Evolutionary conservation across 2,329 filamentous ascomycete species (phyloP).

Genomic region (Harringtonia aguacate): DNA sequence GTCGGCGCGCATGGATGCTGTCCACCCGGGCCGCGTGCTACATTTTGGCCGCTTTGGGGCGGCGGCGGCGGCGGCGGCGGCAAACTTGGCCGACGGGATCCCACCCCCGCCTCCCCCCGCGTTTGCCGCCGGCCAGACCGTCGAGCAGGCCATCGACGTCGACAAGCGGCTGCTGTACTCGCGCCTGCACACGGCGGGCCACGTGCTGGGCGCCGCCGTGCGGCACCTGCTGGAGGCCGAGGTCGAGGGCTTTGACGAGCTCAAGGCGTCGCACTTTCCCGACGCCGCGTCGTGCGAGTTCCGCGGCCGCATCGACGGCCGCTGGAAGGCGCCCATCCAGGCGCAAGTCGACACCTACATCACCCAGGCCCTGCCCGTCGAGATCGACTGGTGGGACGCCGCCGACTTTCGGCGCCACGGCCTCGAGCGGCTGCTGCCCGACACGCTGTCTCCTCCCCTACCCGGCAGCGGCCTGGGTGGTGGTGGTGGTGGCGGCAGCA

Average conservation of each 20-base stretch:
- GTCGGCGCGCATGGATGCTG: conserved; percentile 43
- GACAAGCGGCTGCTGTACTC: conserved; percentile 54
- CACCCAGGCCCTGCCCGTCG: conserved; percentile 41
- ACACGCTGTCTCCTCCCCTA: conserved; percentile 26
- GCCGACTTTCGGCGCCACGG: conserved; percentile 46
- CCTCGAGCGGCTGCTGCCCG: conserved; percentile 43
- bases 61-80: not conserved
- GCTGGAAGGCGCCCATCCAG: conserved; percentile 53
- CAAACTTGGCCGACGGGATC: too few relatives aligned
- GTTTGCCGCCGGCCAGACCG: conserved; percentile 30
- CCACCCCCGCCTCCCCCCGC: not conserved
- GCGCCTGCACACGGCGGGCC: conserved; percentile 62
- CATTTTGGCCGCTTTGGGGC: conserved; percentile 50
- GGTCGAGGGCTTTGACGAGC: conserved; percentile 47
- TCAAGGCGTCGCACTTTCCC: conserved; percentile 64
- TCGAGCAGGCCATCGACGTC: conserved; percentile 48
- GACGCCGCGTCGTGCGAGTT: conserved; percentile 60
- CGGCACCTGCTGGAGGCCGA: conserved; percentile 41
- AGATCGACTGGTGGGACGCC: conserved; percentile 58
- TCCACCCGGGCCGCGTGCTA: conserved; percentile 43
- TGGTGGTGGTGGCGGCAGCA: too few relatives aligned
- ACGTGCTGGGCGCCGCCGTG: conserved; percentile 61
- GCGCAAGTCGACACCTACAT: conserved; percentile 48
- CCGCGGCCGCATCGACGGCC: conserved; percentile 52
- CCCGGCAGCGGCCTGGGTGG: too few relatives aligned